Base-by-base conservation (phyloP, 2,329 filamentous ascomycete genomes). In the Penicillium sp. region DNA sequence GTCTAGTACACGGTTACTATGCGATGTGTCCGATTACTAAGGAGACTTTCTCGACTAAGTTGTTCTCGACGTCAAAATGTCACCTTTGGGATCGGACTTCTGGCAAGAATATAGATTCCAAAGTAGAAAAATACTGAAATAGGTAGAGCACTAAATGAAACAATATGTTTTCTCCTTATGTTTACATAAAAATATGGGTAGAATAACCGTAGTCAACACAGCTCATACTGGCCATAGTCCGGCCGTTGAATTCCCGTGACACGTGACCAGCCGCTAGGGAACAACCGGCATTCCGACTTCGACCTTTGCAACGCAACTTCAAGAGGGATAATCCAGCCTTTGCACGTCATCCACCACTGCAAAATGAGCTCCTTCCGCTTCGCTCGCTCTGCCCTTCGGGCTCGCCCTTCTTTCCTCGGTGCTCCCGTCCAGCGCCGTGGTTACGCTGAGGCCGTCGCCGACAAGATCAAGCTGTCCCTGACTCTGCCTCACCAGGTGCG, bases 391-490 rank as follows among this genome's bases (percentile, higher is more conserved):
- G 93, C 91, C 82, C 84, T 96, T 78, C 86, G 91, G 81, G 90
- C 86, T 75, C 89, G 89, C 74, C 89, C 92, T 75, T 82, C 89
- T 74, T 85, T 88, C 77, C 82, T 93, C 79, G 85, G 88, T 78
- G 83, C 86, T 69, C 87, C 89, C 71, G 74, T 91, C 67, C 89
- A 93, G 84, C 89, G 91, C 79, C 88, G 94, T 84, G 88, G 89
- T 72, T 99, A 99, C 79, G 94, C 90, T 73, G 90, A 93, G 77
- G 89, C 89, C 69, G 87, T 91, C 71, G 82, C 88, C 74, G 90
- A 93, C 85, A 93, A 93, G 87, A 96, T 99, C 86, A 95, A 96
- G 88, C 88, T 99, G 83, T 96, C 91, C 84, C 85, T 99, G 83
- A 87, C 90, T 78, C 90, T 99, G 72, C 94, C 94, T 82, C 93